phyloP scores from a whole-genome alignment of 192 early-diverging fungal genomes.

The Cetraspora pellucida region DNA sequence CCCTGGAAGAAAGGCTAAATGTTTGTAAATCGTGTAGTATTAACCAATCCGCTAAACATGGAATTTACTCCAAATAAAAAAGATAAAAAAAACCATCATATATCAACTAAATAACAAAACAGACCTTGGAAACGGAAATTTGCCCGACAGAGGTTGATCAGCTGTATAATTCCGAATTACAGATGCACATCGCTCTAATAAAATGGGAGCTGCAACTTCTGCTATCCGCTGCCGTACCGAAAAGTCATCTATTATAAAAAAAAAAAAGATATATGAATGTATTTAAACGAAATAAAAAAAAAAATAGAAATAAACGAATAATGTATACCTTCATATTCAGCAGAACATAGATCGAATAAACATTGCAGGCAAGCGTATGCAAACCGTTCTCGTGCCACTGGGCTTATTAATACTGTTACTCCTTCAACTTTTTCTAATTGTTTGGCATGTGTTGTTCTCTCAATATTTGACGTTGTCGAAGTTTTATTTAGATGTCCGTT shows the following conservation, averaged over 20 bases:
- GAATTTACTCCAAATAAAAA: conserved; percentile 31
- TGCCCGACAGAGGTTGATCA: conserved; percentile 69
- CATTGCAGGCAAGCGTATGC: conserved; percentile 64
- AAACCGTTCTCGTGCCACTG: conserved; percentile 66
- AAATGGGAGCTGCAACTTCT: conserved; percentile 58
- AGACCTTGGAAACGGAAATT: conserved; percentile 69
- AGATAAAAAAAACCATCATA: conserved; percentile 30
- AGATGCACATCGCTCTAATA: conserved; percentile 62
- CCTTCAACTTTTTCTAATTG: conserved; percentile 39
- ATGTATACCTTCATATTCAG: conserved; percentile 39
- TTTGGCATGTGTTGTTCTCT: neutral
- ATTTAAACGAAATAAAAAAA: neutral
- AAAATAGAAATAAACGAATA: neutral
- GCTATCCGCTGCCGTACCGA: conserved; percentile 62
- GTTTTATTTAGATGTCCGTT: conserved; percentile 4
- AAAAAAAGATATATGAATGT: neutral
- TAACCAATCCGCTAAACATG: conserved; percentile 3
- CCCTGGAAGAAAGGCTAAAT: conserved; percentile 41
- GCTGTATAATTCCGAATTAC: conserved; percentile 62
- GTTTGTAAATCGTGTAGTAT: conserved; percentile 28
- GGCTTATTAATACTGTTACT: conserved; percentile 59
- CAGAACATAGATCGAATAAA: conserved; percentile 68
- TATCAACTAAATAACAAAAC: conserved; percentile 32
- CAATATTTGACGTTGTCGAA: no score
- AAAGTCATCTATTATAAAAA: neutral